Evolutionary conservation across 305 asterid genomes (phyloP), one percentile per base, ranked within the genome.

Genomic region (Solanum hybrid): DNA sequence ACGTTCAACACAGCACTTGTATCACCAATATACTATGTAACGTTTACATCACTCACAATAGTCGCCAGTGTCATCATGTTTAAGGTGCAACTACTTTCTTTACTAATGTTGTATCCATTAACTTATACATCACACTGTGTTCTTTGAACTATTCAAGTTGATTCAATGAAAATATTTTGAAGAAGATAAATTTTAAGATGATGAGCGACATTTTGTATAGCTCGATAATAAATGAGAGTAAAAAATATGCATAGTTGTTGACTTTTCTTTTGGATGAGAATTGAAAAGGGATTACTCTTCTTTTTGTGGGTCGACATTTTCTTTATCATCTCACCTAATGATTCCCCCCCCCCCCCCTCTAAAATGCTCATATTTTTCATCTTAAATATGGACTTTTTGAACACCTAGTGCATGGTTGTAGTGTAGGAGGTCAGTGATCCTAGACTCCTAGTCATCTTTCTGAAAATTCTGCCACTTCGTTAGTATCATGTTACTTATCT

Each of bases 21-120:
- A 57, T 90, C 93, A 29, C 93, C 93, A 12, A 90, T 92, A 86
- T 90, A 92, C 89, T 92, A 92, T 89, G 92, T 89, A 2, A 92
- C 16, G 89, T 92, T 92, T 76, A 92, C 93, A 57, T 71, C 92
- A 31, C 76, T 92, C 13, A 92, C 93, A 42, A 92, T 92, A 13
- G 13, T 92, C 2, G 93, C 93, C 26, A 92, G 93, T 5, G 90
- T 92, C 51, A 92, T 92, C 80, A 92, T 92, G 93, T 92, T 90
- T 46, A 92, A 90, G 93, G 93, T 90, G 88, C 36, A 71, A 14
- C 40, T 12, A 81, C 76, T 24, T 33, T 35, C 88, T 89, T 76
- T 61, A 33, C 10, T 28, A 88, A 39, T 35, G 57, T 20, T 64
- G 36, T 87, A 73, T 5, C 2, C 2, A 28, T 87, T 83, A 83